These are phyloP conservation scores for Rhynchospora pubera DNA, from an alignment of 176 grass and related monocot genomes.

Conservation along the genomic window DNA sequence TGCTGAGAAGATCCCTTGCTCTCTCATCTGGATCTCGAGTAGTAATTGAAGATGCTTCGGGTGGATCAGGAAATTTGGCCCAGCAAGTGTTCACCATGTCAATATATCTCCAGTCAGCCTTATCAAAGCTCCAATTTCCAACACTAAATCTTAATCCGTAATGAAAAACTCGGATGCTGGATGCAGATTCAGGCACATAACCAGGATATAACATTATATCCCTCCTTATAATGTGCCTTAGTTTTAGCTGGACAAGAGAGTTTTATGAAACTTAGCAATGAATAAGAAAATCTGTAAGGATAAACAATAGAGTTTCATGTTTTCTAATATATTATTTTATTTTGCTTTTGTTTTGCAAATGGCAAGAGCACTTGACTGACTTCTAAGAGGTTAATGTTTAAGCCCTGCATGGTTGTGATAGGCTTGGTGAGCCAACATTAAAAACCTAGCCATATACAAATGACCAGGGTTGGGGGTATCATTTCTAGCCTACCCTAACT, in stretches of 20 bases:
- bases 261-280: not conserved
- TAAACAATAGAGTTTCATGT: not conserved
- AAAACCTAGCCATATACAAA: no score
- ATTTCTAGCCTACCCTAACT: no score
- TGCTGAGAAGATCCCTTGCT: constrained; percentile 85
- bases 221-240: constrained; percentile 67
- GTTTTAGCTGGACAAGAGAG: constrained; percentile 53
- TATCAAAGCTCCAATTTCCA: constrained; percentile 95
- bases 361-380: no score
- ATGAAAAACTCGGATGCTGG: constrained; percentile 79
- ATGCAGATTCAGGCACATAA: constrained; percentile 61
- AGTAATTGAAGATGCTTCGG: constrained; percentile 55
- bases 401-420: no score
- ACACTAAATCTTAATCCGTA: constrained; percentile 87
- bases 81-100: constrained; percentile 86
- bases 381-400: no score
- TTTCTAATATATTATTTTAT: not conserved
- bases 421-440: no score
- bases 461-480: no score
- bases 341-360: not conserved
- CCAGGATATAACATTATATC: constrained; percentile 96
- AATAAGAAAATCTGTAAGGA: not conserved
- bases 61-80: constrained; percentile 83
- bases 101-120: constrained; percentile 74
- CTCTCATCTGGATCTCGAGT: constrained; percentile 32